Evolutionary conservation across 192 early-diverging fungal genomes (phyloP), one percentile per base, ranked within the genome.

Genomic region (Radiomyces spectabilis): DNA sequence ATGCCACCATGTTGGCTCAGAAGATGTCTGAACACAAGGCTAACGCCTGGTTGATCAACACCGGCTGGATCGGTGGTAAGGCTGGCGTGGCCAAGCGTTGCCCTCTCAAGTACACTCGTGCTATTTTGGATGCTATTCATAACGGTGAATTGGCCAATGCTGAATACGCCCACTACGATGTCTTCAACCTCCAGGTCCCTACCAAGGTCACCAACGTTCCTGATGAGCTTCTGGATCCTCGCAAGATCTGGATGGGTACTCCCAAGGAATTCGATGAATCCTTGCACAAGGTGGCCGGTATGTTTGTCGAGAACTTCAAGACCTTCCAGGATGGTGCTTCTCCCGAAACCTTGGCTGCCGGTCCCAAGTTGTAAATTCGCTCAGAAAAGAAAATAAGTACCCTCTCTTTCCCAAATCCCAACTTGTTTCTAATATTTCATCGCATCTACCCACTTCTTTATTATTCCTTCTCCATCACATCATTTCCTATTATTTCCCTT

Each of bases 81-180:
- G 46, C 46, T 5, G 51, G 51, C 1, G 52, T 29, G 27, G 52
- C 59, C 33, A 61, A 92, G 78, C 87, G 95, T 22, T 92, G 94
- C 54, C 75, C 91, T 22, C 83, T 97, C 51, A 94, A 91, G 81
- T 94, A 97, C 80, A 89, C 92, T 37, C 89, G 94, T 51, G 91
- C 92, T 55, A 94, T 97, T 72, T 88, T 97, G 57, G 92, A 97
- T 71, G 88, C 94, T 37, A 94, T 97, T 75, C 92, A 95, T 83
- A 81, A 69, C 51, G 91, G 92, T 44, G 87, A 89, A 76, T 82
- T 97, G 49, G 72, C 82, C 53, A 85, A 81, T n/a, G 85, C 89
- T 44, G 76, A 91, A 59, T 95, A 85, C 70, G 77, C 83, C 47
- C 86, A 68, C 69, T 93, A 92, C 71, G 86, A 87, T 13, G 78